phyloP scores from a whole-genome alignment of 768 basidiomycete genomes.

The Dacryopinax spathularia region DNA sequence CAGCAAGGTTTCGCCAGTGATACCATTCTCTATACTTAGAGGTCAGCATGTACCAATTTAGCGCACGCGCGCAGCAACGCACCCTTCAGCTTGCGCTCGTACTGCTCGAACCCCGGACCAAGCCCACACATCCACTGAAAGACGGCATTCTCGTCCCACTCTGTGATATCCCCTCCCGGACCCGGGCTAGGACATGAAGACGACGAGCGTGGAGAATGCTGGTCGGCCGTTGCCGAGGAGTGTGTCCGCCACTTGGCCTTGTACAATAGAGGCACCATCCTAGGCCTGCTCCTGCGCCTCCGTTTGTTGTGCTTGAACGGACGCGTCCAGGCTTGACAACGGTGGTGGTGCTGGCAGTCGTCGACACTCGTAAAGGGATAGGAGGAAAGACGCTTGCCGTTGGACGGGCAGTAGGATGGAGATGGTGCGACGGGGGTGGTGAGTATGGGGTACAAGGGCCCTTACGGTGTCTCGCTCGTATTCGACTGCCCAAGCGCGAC shows the following conservation, averaged over 20 bases:
- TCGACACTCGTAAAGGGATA: too few relatives aligned
- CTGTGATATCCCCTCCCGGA: neutral
- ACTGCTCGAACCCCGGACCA: slow-evolving; percentile 56
- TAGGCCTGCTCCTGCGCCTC: neutral
- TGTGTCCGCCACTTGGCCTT: neutral
- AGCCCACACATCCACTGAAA: slow-evolving; percentile 60
- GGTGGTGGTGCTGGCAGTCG: too few relatives aligned
- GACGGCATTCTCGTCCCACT: slow-evolving; percentile 38
- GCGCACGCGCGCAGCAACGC: slow-evolving; percentile 14
- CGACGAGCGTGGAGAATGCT: neutral
- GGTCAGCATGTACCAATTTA: slow-evolving; percentile 1
- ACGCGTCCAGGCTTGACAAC: too few relatives aligned
- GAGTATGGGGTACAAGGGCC: too few relatives aligned
- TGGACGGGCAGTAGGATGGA: too few relatives aligned
- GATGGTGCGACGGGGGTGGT: too few relatives aligned
- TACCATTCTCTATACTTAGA: slow-evolving; percentile 57
- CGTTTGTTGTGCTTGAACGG: too few relatives aligned
- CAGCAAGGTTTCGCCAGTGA: slow-evolving; percentile 80
- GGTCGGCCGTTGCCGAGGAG: neutral
- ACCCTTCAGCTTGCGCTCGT: slow-evolving; percentile 73
- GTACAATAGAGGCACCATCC: slow-evolving; percentile 1
- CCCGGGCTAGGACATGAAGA: neutral
- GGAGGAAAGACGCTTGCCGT: too few relatives aligned
- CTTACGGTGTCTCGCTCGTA: too few relatives aligned
- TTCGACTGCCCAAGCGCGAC: too few relatives aligned